Conservation (phyloP, 169 alveolate genomes). For the Theileria orientalis region DNA sequence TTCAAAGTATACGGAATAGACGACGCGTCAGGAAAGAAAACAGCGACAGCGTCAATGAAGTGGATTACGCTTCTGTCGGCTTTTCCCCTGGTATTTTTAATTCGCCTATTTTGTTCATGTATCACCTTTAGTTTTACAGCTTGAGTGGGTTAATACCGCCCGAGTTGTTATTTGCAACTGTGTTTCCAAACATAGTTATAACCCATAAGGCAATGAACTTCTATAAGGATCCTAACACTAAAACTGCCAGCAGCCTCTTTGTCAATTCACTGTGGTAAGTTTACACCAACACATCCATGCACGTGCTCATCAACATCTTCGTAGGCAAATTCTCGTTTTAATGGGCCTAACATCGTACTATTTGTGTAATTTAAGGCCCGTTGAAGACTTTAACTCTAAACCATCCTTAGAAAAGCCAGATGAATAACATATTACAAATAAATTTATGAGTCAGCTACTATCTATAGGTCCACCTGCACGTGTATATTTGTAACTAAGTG, state of each 20-base stretch:
- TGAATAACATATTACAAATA: no score
- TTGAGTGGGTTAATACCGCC: constrained; percentile 50
- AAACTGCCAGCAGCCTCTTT: constrained; percentile 64
- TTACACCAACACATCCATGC: constrained; percentile 18
- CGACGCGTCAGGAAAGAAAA: constrained; percentile 73
- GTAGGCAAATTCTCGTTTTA: constrained; percentile 72
- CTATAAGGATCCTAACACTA: constrained; percentile 49
- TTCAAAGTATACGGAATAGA: constrained; percentile 71
- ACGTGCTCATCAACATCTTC: background rate
- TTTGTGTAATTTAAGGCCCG: constrained; percentile 1
- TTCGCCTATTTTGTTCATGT: background rate
- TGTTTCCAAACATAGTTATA: constrained; percentile 67
- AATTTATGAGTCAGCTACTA: no score
- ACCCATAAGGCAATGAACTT: constrained; percentile 64
- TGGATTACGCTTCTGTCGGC: constrained; percentile 51
- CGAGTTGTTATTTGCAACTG: constrained; percentile 48
- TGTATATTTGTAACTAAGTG: no score
- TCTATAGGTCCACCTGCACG: no score
- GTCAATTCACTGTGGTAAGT: constrained; percentile 49
- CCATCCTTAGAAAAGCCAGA: no score
- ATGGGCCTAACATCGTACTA: constrained; percentile 69
- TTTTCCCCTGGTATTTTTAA: constrained; percentile 44
- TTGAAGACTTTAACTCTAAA: background rate
- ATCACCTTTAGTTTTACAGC: constrained; percentile 15
- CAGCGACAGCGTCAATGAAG: constrained; percentile 67